phyloP scores from a whole-genome alignment of 169 alveolate species.

The Plasmodium chabaudi region DNA sequence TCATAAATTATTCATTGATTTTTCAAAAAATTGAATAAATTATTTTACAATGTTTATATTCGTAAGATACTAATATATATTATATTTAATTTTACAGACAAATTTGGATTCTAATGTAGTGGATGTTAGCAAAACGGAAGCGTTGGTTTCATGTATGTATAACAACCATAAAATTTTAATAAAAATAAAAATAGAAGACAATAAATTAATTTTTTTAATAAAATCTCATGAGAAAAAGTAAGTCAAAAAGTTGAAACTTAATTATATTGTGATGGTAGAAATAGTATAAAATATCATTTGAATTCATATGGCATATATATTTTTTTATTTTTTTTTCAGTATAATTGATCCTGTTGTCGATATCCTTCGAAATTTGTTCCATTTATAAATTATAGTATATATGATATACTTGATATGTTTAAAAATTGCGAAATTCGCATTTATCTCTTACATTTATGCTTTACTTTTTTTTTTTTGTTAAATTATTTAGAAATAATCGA shows the following conservation, averaged over 20 bases:
- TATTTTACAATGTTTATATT: background rate
- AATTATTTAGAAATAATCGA: constrained; percentile 24
- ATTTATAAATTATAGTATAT: constrained; percentile 13
- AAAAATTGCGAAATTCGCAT: background rate
- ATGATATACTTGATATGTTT: constrained; percentile 1
- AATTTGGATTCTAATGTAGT: constrained; percentile 47
- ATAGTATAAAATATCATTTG: background rate
- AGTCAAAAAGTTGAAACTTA: background rate
- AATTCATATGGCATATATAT: constrained; percentile 3
- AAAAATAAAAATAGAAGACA: constrained; percentile 66
- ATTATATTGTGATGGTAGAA: background rate
- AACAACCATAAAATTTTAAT: constrained; percentile 46
- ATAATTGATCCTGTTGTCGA: constrained; percentile 60
- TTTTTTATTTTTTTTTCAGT: constrained; percentile 47
- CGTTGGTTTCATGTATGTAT: constrained; percentile 51
- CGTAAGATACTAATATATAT: constrained; percentile 15
- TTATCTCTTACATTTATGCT: constrained; percentile 8
- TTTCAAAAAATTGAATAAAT: background rate
- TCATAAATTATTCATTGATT: background rate
- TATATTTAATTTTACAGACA: constrained; percentile 13
- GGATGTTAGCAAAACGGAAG: constrained; percentile 62
- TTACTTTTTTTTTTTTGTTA: constrained; percentile 59
- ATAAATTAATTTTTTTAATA: constrained; percentile 68
- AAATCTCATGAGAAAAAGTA: constrained; percentile 65
- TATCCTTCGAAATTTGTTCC: constrained; percentile 65